phyloP scores from a whole-genome alignment of 495 filamentous ascomycete species.

The Neurospora cerealis region DNA sequence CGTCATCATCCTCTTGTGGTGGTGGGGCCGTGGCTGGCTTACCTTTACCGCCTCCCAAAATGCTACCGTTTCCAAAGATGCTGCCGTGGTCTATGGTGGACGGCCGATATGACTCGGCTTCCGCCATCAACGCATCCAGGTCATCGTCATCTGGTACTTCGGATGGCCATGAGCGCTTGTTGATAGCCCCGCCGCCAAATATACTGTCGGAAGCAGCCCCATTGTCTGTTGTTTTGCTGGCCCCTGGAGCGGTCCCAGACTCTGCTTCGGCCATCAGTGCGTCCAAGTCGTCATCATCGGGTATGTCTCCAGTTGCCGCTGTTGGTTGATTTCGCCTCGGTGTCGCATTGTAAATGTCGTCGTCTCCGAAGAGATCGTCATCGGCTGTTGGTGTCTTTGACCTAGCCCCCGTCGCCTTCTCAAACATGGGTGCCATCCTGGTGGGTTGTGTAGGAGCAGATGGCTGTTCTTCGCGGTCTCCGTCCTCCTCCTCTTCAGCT shows the following conservation, averaged over 20 bases:
- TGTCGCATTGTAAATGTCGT: slow-evolving; percentile 35
- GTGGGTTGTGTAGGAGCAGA: slow-evolving; percentile 18
- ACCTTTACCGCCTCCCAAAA: slow-evolving; percentile 13
- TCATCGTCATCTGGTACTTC: slow-evolving; percentile 37
- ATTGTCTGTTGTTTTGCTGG: neutral
- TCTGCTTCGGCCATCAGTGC: slow-evolving; percentile 40
- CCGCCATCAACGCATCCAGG: slow-evolving; percentile 43
- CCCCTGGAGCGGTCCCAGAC: slow-evolving; percentile 10
- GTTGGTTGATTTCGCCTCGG: slow-evolving; percentile 10
- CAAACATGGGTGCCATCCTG: slow-evolving; percentile 40
- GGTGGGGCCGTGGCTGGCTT: neutral
- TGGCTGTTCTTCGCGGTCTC: slow-evolving; percentile 17
- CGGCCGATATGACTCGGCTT: slow-evolving; percentile 26
- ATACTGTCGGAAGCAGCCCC: slow-evolving; percentile 14
- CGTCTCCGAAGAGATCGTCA: slow-evolving; percentile 26
- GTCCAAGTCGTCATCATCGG: slow-evolving; percentile 41
- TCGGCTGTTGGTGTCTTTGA: slow-evolving; percentile 22
- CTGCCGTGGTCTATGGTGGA: neutral
- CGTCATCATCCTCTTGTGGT: slow-evolving; percentile 11
- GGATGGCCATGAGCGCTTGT: neutral
- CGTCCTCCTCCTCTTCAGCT: slow-evolving; percentile 41
- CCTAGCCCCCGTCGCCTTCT: slow-evolving; percentile 14
- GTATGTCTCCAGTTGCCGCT: slow-evolving; percentile 16
- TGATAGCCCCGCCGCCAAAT: slow-evolving; percentile 18
- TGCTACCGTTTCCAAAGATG: neutral